phyloP scores from a whole-genome alignment of 2,329 filamentous ascomycete species.

The Nemania sp. region DNA sequence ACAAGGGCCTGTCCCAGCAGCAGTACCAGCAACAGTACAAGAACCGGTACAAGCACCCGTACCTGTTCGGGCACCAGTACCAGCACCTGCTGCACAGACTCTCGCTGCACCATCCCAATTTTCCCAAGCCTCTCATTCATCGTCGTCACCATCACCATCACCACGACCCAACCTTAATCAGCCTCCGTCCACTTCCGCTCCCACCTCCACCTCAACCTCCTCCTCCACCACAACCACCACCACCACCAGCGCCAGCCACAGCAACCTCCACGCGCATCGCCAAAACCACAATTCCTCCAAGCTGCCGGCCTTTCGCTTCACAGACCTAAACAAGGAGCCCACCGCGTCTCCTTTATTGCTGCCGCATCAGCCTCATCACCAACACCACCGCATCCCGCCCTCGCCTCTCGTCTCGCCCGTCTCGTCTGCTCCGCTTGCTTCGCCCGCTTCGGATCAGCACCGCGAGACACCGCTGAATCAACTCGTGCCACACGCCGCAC shows the following conservation, averaged over 20 bases:
- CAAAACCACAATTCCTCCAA: conserved; percentile 60
- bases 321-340: conserved; percentile 50
- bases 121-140: conserved; percentile 11
- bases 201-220: background rate
- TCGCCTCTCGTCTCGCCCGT: conserved; percentile 49
- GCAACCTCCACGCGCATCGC: conserved; percentile 51
- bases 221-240: conserved; percentile 18
- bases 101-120: conserved; percentile 9
- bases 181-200: conserved; percentile 5
- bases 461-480: conserved; percentile 34
- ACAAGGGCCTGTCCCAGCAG: background rate
- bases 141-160: conserved; percentile 1
- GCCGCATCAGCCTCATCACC: conserved; percentile 39
- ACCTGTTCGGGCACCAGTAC: background rate
- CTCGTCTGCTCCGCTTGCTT: too few relatives aligned
- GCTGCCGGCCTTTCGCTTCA: conserved; percentile 59
- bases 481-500: conserved; percentile 30
- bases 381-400: conserved; percentile 43
- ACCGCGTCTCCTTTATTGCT: conserved; percentile 43
- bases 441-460: conserved; percentile 38
- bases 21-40: too few relatives aligned
- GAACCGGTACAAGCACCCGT: too few relatives aligned
- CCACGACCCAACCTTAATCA: conserved; percentile 11
- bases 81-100: background rate
- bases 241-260: conserved; percentile 42